Evolutionary conservation across 768 basidiomycete genomes (phyloP), one percentile per base, ranked within the genome.

Genomic region (Lactifluus hygrophoroides): DNA sequence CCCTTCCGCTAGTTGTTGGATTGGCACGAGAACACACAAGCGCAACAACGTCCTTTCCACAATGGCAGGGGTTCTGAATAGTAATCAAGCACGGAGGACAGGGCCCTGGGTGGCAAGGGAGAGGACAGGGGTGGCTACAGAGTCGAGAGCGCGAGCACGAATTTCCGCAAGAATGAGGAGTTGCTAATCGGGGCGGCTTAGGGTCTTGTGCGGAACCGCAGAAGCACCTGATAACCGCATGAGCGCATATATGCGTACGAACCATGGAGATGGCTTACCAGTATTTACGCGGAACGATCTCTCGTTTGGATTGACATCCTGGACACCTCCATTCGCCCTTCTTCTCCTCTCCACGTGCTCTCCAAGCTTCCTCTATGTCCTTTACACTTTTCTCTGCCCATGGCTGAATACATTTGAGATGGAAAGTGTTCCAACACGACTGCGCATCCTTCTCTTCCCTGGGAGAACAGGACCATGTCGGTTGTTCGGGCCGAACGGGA

Each of bases 61-160:
- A 97, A 51, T 89, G 84, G 68, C 96, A 99, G 1, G 77, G 74
- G n/a, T 84, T 72, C 43, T 81, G 79, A 0, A 88, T 82, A 5
- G 87, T 89, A 11, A 95, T 80, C 61, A 83, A 81, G 67, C 96
- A 99, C 0, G 93, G 93, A 0, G 94, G 94, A 72, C 96, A 99
- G 0, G 95, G 96, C 0, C 95, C 96, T 0, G 96, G 95, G 69
- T 97, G 95, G 67, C 95, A 98, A 14, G 76, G 75, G 14, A 93
- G 68, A 0, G 93, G 82, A 69, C 94, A 98, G 0, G 90, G 76
- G 67, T 97, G 95, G 0, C 77, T 76, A 64, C 95, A 99, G 0
- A 64, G 64, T 28, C 86, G 80, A 5, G 71, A 58, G 13, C 87
- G 82, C 0, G 82, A 76, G 67, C 89, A 91, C 0, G 83, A 77